phyloP scores from a whole-genome alignment of 1,139 yeast genomes.

The Diutina scorzettiae region DNA sequence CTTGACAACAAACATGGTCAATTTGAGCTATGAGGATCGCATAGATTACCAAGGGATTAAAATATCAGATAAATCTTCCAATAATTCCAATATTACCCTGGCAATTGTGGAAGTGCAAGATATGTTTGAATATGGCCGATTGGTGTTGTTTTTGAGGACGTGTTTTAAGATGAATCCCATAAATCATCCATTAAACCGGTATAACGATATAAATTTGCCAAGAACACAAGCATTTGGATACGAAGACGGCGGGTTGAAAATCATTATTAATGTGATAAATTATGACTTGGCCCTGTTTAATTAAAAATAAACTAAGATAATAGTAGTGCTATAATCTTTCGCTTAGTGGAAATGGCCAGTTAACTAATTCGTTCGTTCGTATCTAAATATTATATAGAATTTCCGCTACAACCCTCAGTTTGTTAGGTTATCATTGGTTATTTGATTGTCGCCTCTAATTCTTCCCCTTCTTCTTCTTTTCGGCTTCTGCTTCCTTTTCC shows the following conservation, averaged over 20 bases:
- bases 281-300: conserved; percentile 3
- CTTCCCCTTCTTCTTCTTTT: conserved; percentile 46
- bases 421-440: not conserved
- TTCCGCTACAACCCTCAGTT: too few relatives aligned
- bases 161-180: conserved; percentile 5
- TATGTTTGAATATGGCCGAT: conserved; percentile 6
- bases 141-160: conserved; percentile 5
- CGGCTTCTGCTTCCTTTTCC: conserved; percentile 86
- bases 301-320: too few relatives aligned
- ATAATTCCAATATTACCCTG: not conserved
- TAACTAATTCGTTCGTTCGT: too few relatives aligned
- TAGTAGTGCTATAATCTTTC: too few relatives aligned
- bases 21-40: conserved; percentile 1
- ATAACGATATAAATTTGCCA: conserved; percentile 1
- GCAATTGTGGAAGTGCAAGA: conserved; percentile 4
- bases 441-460: not conserved
- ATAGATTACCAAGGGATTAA: conserved; percentile 3
- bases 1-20: not conserved
- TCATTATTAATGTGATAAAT: conserved; percentile 1
- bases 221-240: conserved; percentile 5
- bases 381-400: too few relatives aligned
- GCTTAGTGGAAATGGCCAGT: too few relatives aligned
- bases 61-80: not conserved
- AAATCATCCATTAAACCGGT: not conserved
- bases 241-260: not conserved